A percentile compares a stretch with the other conserved stretches of the same genome.
Evolutionary conservation across 345 rosid genomes (phyloP).

Genomic region (Gossypium mustelinum): DNA sequence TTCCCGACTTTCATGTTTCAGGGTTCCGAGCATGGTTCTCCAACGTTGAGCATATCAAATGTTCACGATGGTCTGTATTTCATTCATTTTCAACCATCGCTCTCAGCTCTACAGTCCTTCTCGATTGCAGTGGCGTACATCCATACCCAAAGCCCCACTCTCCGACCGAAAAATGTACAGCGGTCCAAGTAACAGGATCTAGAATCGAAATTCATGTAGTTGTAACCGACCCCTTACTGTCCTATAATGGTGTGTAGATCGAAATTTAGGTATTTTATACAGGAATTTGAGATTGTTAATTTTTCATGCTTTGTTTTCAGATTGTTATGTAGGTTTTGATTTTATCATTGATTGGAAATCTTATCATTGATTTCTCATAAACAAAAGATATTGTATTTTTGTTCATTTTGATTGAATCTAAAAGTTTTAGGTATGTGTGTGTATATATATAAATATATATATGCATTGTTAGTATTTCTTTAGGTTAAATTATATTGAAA

Average conservation of each 20-base stretch:
- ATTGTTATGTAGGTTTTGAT: constrained; percentile 14
- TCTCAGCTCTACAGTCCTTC: constrained; percentile 78
- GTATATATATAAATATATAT: background rate
- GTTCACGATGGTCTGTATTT: constrained; percentile 69
- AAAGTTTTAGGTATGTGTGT: constrained; percentile 10
- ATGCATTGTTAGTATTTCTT: background rate
- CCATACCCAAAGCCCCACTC: constrained; percentile 56
- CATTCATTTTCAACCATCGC: constrained; percentile 55
- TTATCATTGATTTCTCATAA: constrained; percentile 15
- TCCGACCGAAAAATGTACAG: constrained; percentile 48
- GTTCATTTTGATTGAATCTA: constrained; percentile 24
- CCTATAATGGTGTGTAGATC: constrained; percentile 24
- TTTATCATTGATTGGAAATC: constrained; percentile 21
- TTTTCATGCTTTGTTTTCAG: background rate
- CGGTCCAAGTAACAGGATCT: constrained; percentile 26
- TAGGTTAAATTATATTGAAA: too few relatives aligned
- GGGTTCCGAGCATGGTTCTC: constrained; percentile 50
- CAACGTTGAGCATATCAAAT: constrained; percentile 63
- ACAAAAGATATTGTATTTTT: constrained; percentile 23
- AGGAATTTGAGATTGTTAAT: constrained; percentile 8
- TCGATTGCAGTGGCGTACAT: constrained; percentile 76
- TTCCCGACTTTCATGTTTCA: constrained; percentile 34
- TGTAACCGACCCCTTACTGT: constrained; percentile 21
- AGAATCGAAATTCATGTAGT: constrained; percentile 26
- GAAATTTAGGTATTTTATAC: constrained; percentile 27